Percentiles rank a stretch among this genome's conserved stretches.
Conservation (phyloP, 1,284 basidiomycete species). For the Moesziomyces antarcticus region DNA sequence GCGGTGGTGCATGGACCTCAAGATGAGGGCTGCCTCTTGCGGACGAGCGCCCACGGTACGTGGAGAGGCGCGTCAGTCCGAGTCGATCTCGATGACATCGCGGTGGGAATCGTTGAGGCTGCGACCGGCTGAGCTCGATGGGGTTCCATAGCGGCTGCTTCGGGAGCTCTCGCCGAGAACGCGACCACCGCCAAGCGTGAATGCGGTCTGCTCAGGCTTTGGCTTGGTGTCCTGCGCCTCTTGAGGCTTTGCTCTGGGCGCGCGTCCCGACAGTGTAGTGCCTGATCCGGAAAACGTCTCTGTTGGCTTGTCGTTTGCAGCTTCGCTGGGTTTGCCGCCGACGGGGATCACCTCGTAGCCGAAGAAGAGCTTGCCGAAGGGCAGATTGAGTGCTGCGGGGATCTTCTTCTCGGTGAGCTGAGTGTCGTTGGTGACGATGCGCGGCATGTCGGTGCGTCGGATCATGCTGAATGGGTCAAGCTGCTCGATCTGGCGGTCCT, state of each 20-base stretch:
- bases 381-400: constrained; percentile 88
- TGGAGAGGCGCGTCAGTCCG: constrained; percentile 29
- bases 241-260: constrained; percentile 19
- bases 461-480: constrained; percentile 62
- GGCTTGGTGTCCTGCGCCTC: constrained; percentile 20
- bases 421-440: constrained; percentile 84
- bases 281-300: constrained; percentile 34
- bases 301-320: constrained; percentile 9
- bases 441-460: constrained; percentile 72
- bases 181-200: constrained; percentile 33
- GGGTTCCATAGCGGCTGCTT: constrained; percentile 38
- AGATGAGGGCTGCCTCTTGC: not conserved
- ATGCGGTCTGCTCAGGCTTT: constrained; percentile 13
- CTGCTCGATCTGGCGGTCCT: constrained; percentile 63
- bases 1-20: not conserved
- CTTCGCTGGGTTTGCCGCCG: constrained; percentile 44
- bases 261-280: constrained; percentile 36
- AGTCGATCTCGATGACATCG: constrained; percentile 59
- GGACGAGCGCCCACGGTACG: not conserved
- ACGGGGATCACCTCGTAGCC: constrained; percentile 64
- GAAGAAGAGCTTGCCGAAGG: constrained; percentile 75
- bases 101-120: constrained; percentile 33
- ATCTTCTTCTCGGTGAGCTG: constrained; percentile 79
- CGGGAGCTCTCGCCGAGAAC: constrained; percentile 34
- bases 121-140: constrained; percentile 25